Evolutionary conservation across 495 filamentous ascomycete species (phyloP), one percentile per base, ranked within the genome.

Genomic region (Margaritispora aquatica): DNA sequence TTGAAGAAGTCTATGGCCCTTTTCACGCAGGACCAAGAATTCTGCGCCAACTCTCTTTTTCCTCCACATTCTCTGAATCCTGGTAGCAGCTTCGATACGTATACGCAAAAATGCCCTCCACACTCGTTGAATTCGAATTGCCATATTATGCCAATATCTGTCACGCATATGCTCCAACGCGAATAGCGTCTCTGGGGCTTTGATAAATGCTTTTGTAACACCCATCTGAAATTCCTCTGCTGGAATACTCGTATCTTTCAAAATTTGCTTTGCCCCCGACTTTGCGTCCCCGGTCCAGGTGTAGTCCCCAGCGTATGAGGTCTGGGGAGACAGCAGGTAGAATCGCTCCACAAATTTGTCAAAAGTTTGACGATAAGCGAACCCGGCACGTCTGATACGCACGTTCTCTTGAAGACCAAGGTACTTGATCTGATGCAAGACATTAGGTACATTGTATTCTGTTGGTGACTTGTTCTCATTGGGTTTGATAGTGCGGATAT

Each of bases 61-160:
- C 57, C 94, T 81, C 94, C 95, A 97, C 75, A 93, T 91, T 44
- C 91, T 82, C 67, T 97, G 95, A 54, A 99, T 97, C 7, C 95
- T 83, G 22, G 86, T 96, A 10, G 94, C 94, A 62, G 90, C 91
- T 73, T 97, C 94, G 13, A 85, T 88, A 24, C 95, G 81, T 70
- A 97, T 97, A 13, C 92, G 83, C 34, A 97, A 78, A 63, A 96
- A 97, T 61, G 96, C 96, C 59, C 95, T 81, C 95, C 95, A 99
- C 62, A 94, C 93, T 59, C 95, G 84, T 70, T 99, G 95, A 62
- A 99, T 97, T 27, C 95, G 83, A 51, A 92, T 96, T 7, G 94
- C 93, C 94, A 99, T 97, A 73, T 97, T 99, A 71, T 96, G 91
- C 92, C 93, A 97, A 73, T 97, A 97, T 22, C 88, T 81, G 70